These are phyloP conservation scores for Alternaria ventricosa DNA, from an alignment of 2,329 filamentous ascomycete species.

Conservation along the genomic window DNA sequence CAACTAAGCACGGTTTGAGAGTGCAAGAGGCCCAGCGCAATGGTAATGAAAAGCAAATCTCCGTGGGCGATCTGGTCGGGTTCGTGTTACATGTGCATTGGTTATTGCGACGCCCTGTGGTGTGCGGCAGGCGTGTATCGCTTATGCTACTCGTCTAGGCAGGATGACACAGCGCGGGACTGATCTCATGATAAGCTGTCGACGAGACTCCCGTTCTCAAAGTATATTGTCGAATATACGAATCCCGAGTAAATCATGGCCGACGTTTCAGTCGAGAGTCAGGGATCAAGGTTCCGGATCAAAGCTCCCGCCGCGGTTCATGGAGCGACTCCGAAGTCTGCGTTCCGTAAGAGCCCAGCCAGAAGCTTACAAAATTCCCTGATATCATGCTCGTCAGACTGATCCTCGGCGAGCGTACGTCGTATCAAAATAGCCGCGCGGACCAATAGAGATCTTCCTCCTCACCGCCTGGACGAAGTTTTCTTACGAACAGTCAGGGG, in stretches of 20 bases:
- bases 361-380: conserved; percentile 10
- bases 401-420: conserved; percentile 17
- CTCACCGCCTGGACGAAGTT: conserved; percentile 39
- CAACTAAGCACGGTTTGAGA: conserved; percentile 11
- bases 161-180: conserved; percentile 22
- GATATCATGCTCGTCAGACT: conserved; percentile 15
- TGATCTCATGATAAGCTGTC: conserved; percentile 32
- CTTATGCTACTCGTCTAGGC: conserved; percentile 24
- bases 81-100: conserved; percentile 28
- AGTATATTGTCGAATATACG: conserved; percentile 4
- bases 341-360: conserved; percentile 9
- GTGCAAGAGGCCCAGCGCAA: conserved; percentile 22
- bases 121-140: not conserved
- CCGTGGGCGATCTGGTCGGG: conserved; percentile 13
- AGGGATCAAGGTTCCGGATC: not conserved
- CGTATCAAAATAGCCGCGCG: conserved; percentile 15
- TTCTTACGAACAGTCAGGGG: conserved; percentile 25
- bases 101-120: not conserved
- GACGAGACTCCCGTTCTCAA: not conserved
- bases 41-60: conserved; percentile 26
- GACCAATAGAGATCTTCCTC: conserved; percentile 30
- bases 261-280: conserved; percentile 5
- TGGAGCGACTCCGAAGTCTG: conserved; percentile 1
- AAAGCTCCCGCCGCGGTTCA: not conserved
- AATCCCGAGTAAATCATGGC: not conserved